Conservation (phyloP, 2,329 filamentous ascomycete species). For the Diaporthe australafricana region DNA sequence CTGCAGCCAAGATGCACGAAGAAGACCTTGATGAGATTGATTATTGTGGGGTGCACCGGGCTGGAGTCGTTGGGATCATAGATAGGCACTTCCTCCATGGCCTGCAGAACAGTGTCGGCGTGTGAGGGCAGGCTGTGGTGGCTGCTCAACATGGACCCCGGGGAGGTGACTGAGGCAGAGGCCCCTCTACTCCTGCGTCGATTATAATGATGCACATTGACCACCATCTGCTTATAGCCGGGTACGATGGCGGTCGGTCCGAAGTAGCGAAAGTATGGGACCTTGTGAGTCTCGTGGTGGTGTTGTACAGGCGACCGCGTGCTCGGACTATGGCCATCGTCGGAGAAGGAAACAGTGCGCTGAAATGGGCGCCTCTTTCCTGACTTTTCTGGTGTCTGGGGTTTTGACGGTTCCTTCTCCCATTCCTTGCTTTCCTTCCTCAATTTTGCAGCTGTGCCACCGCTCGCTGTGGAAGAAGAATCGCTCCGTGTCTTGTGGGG, state of each 20-base stretch:
- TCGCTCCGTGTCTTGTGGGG: conserved; percentile 35
- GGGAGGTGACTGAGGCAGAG: conserved; percentile 67
- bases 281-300: conserved; percentile 69
- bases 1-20: conserved; percentile 87
- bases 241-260: conserved; percentile 92
- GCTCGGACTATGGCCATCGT: conserved; percentile 53
- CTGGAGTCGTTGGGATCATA: conserved; percentile 80
- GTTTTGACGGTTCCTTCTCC: conserved; percentile 40
- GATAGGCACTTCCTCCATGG: conserved; percentile 70
- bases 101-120: conserved; percentile 55
- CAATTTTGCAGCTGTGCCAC: conserved; percentile 30
- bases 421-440: conserved; percentile 42
- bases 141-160: conserved; percentile 49
- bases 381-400: conserved; percentile 34
- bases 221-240: conserved; percentile 93
- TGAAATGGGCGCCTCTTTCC: conserved; percentile 39
- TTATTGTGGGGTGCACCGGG: conserved; percentile 80
- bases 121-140: conserved; percentile 49
- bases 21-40: conserved; percentile 82
- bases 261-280: conserved; percentile 92
- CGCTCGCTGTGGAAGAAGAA: conserved; percentile 40
- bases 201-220: conserved; percentile 72
- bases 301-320: conserved; percentile 59
- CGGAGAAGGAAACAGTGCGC: conserved; percentile 53
- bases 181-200: conserved; percentile 68